Evolutionary conservation across 192 early-diverging fungal genomes (phyloP).

Genomic region (Powellomyces hirtus): DNA sequence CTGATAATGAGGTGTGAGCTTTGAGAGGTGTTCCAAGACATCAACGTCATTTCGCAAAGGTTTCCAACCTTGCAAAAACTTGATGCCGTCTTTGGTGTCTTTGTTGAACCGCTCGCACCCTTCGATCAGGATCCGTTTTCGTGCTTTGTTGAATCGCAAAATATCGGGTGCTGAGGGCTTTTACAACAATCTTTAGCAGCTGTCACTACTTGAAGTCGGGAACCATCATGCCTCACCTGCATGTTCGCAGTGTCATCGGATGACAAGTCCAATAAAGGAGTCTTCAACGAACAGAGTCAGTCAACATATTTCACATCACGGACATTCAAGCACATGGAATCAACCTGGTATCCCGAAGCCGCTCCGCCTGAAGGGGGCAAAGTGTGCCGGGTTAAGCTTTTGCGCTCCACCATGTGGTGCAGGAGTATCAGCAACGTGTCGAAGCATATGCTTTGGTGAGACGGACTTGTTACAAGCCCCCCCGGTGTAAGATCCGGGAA

Average conservation of each 20-base stretch:
- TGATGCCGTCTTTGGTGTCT: conserved; percentile 81
- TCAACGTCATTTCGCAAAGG: too few relatives aligned
- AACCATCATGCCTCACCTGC: background rate
- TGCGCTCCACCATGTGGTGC: conserved; percentile 67
- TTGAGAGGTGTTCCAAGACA: too few relatives aligned
- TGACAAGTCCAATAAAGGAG: background rate
- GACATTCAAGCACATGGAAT: background rate
- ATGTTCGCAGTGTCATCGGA: background rate
- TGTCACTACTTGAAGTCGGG: background rate
- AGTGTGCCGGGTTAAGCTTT: background rate
- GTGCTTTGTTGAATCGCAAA: conserved; percentile 51
- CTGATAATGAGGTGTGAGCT: background rate
- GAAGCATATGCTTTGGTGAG: conserved; percentile 68
- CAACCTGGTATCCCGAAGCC: background rate
- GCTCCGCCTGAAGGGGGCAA: background rate
- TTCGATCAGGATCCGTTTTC: conserved; percentile 77
- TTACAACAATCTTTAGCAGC: background rate
- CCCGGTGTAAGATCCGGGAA: conserved; percentile 74
- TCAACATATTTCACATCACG: background rate
- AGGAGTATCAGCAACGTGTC: conserved; percentile 73
- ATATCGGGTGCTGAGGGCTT: conserved; percentile 16
- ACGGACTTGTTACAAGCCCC: conserved; percentile 42
- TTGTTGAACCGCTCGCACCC: conserved; percentile 84
- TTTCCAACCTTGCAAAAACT: conserved; percentile 65
- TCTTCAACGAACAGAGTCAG: background rate